Base-by-base conservation (phyloP, 1,139 yeast genomes). In the Kurtzmaniella quercitrusa region DNA sequence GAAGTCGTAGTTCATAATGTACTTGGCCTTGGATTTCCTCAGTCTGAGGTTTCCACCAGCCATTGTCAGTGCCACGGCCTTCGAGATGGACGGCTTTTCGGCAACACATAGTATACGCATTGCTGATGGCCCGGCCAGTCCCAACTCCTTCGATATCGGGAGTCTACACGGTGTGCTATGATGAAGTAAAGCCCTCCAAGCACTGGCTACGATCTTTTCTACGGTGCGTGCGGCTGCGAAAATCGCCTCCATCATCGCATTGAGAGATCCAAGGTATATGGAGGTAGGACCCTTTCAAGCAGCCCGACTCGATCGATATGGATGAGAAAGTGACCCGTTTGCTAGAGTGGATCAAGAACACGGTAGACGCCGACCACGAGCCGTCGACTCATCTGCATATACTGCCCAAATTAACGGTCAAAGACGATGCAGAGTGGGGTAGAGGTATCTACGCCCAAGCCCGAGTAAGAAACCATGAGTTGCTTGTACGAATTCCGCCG, bases 41-140 rank as follows among this genome's bases (percentile, higher is more conserved):
- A 73, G 59, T 8, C 59, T 58, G 25, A 73, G 68, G 3, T 75
- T 59, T 0, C 95, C 95, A 6, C 96, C 96, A 18, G 93, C 82
- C 3, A 93, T 74, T 1, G 84, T 82, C 27, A 65, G 60, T 0
- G 96, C 79, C 12, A 94, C 93, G 21, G 90, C 86, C 59, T 85
- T 88, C 9, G 98, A 95, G 43, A 94, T 93, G 2, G 96, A 87
- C 45, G 95, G 95, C 65, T 94, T 94, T 66, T 94, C 99, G 1
- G 99, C 98, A 47, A 94, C 97, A 65, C 98, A 93, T 44, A 94
- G 77, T 6, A 94, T 79, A 57, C 71, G 82, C 90, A 85, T 84
- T 37, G 16, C 34, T 11, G 12, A 29, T 11, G 34, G 34, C 15
- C 15, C n/a, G n/a, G n/a, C n/a, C n/a, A n/a, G n/a, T n/a, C n/a